phyloP scores from a whole-genome alignment of 768 basidiomycete species.

The Tephrocybe sp. region DNA sequence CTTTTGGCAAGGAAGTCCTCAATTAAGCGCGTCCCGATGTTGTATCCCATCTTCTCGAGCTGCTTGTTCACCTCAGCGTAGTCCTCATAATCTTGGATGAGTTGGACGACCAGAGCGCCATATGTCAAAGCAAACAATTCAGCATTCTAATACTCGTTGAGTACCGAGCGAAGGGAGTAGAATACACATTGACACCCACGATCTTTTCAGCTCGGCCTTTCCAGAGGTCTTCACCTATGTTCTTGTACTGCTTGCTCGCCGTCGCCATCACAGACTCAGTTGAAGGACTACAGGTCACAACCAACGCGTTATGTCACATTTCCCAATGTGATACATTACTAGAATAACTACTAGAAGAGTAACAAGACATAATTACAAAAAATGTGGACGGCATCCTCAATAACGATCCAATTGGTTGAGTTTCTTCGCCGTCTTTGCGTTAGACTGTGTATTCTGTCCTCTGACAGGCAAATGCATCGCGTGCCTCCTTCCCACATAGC shows the following conservation, averaged over 20 bases:
- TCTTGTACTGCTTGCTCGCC: conserved; percentile 82
- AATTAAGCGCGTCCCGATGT: conserved; percentile 93
- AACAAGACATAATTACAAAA: conserved; percentile 4
- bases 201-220: conserved; percentile 94
- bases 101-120: conserved; percentile 95
- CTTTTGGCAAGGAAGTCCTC: conserved; percentile 97
- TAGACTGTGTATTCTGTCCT: conserved; percentile 90
- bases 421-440: conserved; percentile 87
- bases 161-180: conserved; percentile 14
- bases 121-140: conserved; percentile 97
- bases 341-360: background rate
- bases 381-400: conserved; percentile 12
- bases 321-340: background rate
- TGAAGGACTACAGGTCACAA: conserved; percentile 10
- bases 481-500: conserved; percentile 90
- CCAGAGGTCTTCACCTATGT: conserved; percentile 94
- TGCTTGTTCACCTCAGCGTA: conserved; percentile 95
- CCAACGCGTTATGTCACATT: conserved; percentile 28
- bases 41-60: conserved; percentile 99
- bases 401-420: conserved; percentile 82
- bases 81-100: conserved; percentile 99
- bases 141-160: conserved; percentile 67
- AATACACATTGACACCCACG: conserved; percentile 44
- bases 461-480: conserved; percentile 92
- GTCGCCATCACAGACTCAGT: conserved; percentile 55